Percentiles rank a stretch among this genome's conserved stretches.
Conservation (phyloP, 2,329 filamentous ascomycete species). For the Alternaria sp. region DNA sequence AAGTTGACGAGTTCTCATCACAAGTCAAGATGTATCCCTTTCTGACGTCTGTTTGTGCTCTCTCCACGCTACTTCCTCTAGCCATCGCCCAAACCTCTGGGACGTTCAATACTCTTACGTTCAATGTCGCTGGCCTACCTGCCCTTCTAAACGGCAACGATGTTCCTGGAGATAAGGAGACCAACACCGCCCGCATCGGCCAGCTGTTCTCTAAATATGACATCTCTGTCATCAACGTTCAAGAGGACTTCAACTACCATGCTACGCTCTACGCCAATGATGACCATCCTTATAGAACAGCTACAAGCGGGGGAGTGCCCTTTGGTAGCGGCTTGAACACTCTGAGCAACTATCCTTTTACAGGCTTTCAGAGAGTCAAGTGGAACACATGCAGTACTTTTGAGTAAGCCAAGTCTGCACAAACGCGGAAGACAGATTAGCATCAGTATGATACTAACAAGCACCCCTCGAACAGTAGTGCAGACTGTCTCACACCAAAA, state of each 20-base stretch:
- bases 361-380: conserved; percentile 64
- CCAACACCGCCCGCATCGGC: conserved; percentile 66
- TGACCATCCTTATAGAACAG: conserved; percentile 66
- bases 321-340: conserved; percentile 72
- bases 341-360: conserved; percentile 66
- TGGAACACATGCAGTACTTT: conserved; percentile 66
- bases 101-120: conserved; percentile 62
- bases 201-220: conserved; percentile 63
- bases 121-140: conserved; percentile 70
- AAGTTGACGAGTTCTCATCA: background rate
- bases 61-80: conserved; percentile 16
- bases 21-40: conserved; percentile 23
- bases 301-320: conserved; percentile 70
- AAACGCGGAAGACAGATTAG: background rate
- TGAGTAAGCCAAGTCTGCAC: conserved; percentile 22
- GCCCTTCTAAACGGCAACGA: conserved; percentile 66
- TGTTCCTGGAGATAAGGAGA: conserved; percentile 67
- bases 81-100: conserved; percentile 43
- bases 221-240: conserved; percentile 70
- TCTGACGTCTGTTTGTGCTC: conserved; percentile 10
- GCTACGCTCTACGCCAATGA: conserved; percentile 66
- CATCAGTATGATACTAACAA: background rate
- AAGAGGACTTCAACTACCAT: conserved; percentile 77
- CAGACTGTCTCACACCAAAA: conserved; percentile 73
- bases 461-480: conserved; percentile 47